Conservation (phyloP, 352 stramenopile genomes). For the Lagenidium giganteum region DNA sequence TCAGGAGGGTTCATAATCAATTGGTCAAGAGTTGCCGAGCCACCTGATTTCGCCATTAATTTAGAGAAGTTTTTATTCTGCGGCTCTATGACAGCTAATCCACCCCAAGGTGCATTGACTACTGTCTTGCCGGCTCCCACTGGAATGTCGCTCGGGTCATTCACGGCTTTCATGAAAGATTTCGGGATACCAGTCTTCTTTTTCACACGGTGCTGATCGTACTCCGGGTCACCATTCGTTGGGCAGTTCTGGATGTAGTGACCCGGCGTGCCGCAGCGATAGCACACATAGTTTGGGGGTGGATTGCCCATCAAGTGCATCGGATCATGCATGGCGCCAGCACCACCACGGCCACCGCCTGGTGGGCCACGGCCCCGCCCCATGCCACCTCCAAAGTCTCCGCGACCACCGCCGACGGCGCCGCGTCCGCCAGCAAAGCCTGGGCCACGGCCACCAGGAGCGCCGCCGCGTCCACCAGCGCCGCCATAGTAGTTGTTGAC, state of each 20-base stretch:
- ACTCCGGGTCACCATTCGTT: conserved; percentile 84
- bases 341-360: conserved; percentile 28
- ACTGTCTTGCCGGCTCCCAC: conserved; percentile 81
- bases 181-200: conserved; percentile 86
- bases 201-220: conserved; percentile 85
- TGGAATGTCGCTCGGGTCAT: conserved; percentile 78
- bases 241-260: conserved; percentile 89
- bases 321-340: conserved; percentile 10
- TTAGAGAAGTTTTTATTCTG: conserved; percentile 91
- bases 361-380: conserved; percentile 25
- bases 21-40: conserved; percentile 86
- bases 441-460: conserved; percentile 29
- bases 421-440: conserved; percentile 32
- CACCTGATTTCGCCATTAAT: conserved; percentile 86
- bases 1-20: conserved; percentile 87
- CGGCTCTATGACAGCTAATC: conserved; percentile 86
- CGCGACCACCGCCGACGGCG: conserved; percentile 9
- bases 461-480: conserved; percentile 25
- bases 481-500: conserved; percentile 77
- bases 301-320: conserved; percentile 45
- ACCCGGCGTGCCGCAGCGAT: conserved; percentile 73
- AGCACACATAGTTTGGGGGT: conserved; percentile 83
- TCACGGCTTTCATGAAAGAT: conserved; percentile 87
- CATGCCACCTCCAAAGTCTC: conserved; percentile 27
- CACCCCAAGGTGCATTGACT: conserved; percentile 80